phyloP scores from a whole-genome alignment of 352 stramenopile species.

The Blastocystis sp. region DNA sequence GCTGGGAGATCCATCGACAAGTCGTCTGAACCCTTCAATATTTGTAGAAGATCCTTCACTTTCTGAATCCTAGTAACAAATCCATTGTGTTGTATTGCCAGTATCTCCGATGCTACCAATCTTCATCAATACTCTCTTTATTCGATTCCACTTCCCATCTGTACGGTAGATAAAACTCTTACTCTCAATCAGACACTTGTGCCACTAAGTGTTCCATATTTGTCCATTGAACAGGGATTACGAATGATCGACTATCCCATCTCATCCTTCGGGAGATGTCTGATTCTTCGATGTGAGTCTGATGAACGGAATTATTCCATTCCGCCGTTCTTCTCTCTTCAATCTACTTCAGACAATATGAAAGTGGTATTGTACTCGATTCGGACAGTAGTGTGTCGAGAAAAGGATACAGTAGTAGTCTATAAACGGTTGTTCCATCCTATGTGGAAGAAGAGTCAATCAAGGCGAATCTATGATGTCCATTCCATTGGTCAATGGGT shows the following conservation, averaged over 20 bases:
- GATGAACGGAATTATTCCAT: neutral
- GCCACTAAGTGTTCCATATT: neutral
- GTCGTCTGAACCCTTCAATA: neutral
- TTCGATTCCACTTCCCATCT: neutral
- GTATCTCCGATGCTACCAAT: neutral
- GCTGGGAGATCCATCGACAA: neutral
- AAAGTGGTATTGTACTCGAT: neutral
- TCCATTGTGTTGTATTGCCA: neutral
- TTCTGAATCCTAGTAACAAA: neutral
- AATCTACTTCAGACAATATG: neutral
- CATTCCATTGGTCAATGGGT: neutral
- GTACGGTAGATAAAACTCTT: neutral
- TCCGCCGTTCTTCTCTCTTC: conserved; percentile 3
- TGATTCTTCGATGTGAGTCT: neutral
- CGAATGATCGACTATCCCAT: neutral
- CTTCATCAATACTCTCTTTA: neutral
- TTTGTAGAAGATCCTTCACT: neutral
- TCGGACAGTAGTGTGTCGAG: neutral
- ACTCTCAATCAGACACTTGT: neutral
- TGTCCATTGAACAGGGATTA: neutral
- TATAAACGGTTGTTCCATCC: conserved; percentile 3
- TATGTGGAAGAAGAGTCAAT: neutral
- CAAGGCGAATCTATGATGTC: conserved; percentile 31
- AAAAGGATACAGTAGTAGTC: neutral
- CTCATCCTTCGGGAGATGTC: neutral